Percentiles rank a stretch among this genome's conserved stretches.
Conservation (phyloP, 164 flowering plant species). For the Aristolochia contorta region DNA sequence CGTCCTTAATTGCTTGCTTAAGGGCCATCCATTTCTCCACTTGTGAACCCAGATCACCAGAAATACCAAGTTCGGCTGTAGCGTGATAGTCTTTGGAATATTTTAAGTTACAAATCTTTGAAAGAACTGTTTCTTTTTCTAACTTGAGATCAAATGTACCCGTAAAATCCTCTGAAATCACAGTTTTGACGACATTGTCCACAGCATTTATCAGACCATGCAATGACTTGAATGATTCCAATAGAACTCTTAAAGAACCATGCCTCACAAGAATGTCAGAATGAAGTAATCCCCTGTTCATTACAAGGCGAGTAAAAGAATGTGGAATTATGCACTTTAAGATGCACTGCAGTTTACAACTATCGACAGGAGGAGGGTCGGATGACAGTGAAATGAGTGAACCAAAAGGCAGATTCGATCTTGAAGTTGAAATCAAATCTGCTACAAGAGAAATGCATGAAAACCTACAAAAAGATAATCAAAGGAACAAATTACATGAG, state of each 20-base stretch:
- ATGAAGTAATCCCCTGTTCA: slow-evolving; percentile 85
- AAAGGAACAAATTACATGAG: slow-evolving; percentile 3
- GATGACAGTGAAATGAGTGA: slow-evolving; percentile 21
- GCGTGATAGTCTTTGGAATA: not conserved
- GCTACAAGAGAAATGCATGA: slow-evolving; percentile 63
- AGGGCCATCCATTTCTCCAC: slow-evolving; percentile 31
- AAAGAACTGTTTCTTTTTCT: not conserved
- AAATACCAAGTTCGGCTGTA: not conserved
- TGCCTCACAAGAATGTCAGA: slow-evolving; percentile 56
- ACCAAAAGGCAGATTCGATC: slow-evolving; percentile 24
- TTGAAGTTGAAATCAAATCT: slow-evolving; percentile 52
- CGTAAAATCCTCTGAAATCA: not conserved
- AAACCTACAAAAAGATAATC: slow-evolving; percentile 62
- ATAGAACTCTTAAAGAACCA: slow-evolving; percentile 67
- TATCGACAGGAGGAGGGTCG: slow-evolving; percentile 27
- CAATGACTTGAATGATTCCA: slow-evolving; percentile 62
- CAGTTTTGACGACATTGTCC: slow-evolving; percentile 6
- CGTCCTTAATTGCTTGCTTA: slow-evolving; percentile 58
- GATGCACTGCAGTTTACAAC: slow-evolving; percentile 41
- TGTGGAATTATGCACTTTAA: slow-evolving; percentile 66
- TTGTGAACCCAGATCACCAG: slow-evolving; percentile 11
- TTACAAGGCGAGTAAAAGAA: slow-evolving; percentile 47
- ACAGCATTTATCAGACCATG: slow-evolving; percentile 38
- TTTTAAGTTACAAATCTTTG: not conserved
- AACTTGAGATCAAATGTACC: not conserved